A percentile compares a stretch with the other conserved stretches of the same genome.
phyloP scores from a whole-genome alignment of 768 basidiomycete genomes.

The Lactarius hengduanensis region DNA sequence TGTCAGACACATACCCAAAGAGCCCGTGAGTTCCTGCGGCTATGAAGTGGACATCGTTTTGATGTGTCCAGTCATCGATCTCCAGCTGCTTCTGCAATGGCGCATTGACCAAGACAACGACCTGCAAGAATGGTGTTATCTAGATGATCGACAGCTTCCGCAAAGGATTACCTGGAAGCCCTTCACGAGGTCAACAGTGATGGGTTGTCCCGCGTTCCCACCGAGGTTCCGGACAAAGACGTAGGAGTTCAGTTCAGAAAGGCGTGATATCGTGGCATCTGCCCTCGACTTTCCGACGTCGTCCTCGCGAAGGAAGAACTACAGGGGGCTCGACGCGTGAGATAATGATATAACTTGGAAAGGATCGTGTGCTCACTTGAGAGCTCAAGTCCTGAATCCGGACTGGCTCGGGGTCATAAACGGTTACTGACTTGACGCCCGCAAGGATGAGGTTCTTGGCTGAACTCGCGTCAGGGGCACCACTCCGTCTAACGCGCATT shows the following conservation, averaged over 20 bases:
- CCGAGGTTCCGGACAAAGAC: constrained; percentile 90
- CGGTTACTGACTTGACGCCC: constrained; percentile 95
- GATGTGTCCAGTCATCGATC: constrained; percentile 94
- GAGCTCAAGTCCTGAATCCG: constrained; percentile 88
- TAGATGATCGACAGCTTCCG: constrained; percentile 2
- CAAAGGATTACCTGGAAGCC: constrained; percentile 73
- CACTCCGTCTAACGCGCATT: constrained; percentile 6
- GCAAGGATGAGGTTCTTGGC: constrained; percentile 96
- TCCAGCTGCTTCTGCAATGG: constrained; percentile 82
- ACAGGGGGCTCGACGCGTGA: constrained; percentile 4
- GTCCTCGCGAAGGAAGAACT: constrained; percentile 92
- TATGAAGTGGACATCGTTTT: constrained; percentile 87
- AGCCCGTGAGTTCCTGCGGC: constrained; percentile 89
- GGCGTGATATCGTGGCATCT: constrained; percentile 78
- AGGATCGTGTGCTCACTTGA: constrained; percentile 54
- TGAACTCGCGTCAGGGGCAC: constrained; percentile 34
- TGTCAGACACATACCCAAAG: constrained; percentile 67
- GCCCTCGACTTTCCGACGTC: constrained; percentile 91
- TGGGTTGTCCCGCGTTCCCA: constrained; percentile 70
- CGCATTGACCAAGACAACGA: constrained; percentile 83
- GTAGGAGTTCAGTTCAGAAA: constrained; percentile 94
- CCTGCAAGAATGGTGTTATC: constrained; percentile 45
- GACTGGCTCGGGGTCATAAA: constrained; percentile 91
- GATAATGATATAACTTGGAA: constrained; percentile 5
- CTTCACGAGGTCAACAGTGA: constrained; percentile 77